These are phyloP conservation scores for Yamadazyma nakazawae DNA, from an alignment of 805 yeast genomes.

Conservation along the genomic window DNA sequence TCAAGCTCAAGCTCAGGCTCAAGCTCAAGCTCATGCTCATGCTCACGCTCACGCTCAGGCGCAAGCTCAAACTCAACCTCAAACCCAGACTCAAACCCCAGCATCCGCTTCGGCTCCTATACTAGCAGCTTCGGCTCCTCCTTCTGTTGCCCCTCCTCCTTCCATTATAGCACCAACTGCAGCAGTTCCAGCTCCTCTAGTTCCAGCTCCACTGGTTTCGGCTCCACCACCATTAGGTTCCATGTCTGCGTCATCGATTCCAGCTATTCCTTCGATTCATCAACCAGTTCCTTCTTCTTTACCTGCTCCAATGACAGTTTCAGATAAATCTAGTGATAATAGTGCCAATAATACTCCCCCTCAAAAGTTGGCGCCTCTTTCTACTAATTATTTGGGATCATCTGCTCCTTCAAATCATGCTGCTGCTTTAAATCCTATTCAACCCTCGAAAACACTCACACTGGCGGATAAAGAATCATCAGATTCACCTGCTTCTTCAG, in stretches of 20 bases:
- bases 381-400: conserved; percentile 5
- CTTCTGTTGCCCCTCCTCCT: not conserved
- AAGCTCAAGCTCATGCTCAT: not conserved
- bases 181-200: not conserved
- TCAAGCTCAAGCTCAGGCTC: conserved; percentile 2
- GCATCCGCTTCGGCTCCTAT: conserved; percentile 2
- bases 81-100: not conserved
- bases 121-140: not conserved
- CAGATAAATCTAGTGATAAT: conserved; percentile 7
- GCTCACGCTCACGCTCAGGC: not conserved
- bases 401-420: conserved; percentile 9
- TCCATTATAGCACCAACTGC: not conserved
- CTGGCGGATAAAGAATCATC: not conserved
- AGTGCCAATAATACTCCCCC: conserved; percentile 5
- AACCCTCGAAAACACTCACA: not conserved
- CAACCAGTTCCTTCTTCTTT: not conserved
- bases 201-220: not conserved
- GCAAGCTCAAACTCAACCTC: no score
- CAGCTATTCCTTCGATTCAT: not conserved
- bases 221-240: not conserved
- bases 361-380: conserved; percentile 5
- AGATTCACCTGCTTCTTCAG: conserved; percentile 1
- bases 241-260: not conserved
- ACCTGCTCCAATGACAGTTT: not conserved
- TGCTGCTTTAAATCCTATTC: not conserved